Percentiles rank a stretch among this genome's conserved stretches.
These are phyloP conservation scores for Telopea speciosissima DNA, from an alignment of 177 flowering plant genomes.

Conservation along the genomic window DNA sequence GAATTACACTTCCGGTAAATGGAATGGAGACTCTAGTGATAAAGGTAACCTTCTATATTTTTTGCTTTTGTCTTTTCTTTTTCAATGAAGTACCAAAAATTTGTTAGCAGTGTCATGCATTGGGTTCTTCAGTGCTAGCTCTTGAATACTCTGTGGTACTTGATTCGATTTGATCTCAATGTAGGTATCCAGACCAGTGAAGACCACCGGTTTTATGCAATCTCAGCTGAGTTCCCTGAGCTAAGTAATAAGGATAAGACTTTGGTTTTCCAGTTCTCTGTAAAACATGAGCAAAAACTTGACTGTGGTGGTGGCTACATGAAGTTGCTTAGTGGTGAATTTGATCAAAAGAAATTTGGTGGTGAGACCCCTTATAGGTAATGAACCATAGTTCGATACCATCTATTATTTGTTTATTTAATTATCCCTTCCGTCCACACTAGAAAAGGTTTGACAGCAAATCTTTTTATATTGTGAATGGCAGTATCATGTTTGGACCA, in stretches of 20 bases:
- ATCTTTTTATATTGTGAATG: slow-evolving; percentile 8
- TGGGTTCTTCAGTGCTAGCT: not conserved
- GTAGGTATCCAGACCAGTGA: slow-evolving; percentile 92
- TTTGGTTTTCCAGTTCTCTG: slow-evolving; percentile 87
- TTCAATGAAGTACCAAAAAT: not conserved
- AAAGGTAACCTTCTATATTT: slow-evolving; percentile 38
- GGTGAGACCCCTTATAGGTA: slow-evolving; percentile 99
- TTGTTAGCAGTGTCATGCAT: not conserved
- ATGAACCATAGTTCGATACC: not conserved
- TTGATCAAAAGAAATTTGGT: slow-evolving; percentile 95
- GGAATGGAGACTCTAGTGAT: slow-evolving; percentile 70
- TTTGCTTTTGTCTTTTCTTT: no score
- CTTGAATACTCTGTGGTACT: not conserved
- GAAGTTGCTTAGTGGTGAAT: slow-evolving; percentile 83
- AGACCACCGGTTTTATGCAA: slow-evolving; percentile 86
- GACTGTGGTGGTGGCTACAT: slow-evolving; percentile 99
- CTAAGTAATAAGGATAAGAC: slow-evolving; percentile 94
- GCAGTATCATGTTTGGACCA: slow-evolving; percentile 99
- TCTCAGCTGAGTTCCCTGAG: slow-evolving; percentile 86
- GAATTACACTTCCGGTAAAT: slow-evolving; percentile 83
- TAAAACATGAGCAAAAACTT: slow-evolving; percentile 95
- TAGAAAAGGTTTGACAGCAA: not conserved
- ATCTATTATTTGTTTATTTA: not conserved
- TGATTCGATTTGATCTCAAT: not conserved
- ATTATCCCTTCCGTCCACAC: not conserved